Conservation (phyloP, 192 early-diverging fungal genomes). For the Coemansia sp. region DNA sequence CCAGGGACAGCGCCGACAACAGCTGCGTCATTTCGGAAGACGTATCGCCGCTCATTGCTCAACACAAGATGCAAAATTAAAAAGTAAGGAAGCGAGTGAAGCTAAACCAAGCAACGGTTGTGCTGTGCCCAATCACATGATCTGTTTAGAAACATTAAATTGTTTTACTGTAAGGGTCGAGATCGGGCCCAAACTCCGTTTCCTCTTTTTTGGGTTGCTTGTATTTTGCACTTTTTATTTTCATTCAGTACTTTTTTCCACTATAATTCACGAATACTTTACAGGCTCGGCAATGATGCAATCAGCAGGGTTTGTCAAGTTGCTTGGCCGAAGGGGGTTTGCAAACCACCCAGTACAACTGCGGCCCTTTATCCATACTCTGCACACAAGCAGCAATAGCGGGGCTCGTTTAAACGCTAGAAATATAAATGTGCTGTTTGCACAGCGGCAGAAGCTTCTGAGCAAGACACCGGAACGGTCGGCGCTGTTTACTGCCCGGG, state of each 20-base stretch:
- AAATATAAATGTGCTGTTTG: neutral
- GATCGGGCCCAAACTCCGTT: neutral
- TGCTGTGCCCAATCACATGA: no score
- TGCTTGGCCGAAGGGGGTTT: neutral
- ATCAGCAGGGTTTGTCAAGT: neutral
- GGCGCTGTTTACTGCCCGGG: slow-evolving; percentile 4
- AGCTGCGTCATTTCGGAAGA: slow-evolving; percentile 8
- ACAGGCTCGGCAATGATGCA: neutral
- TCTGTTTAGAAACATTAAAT: no score
- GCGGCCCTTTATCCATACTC: neutral
- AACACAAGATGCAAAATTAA: no score
- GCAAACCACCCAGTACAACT: neutral
- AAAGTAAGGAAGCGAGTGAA: no score
- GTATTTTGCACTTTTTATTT: neutral
- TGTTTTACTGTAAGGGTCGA: neutral
- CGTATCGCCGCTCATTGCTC: neutral
- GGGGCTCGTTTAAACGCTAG: neutral
- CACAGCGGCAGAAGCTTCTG: neutral
- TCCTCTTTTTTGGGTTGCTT: neutral
- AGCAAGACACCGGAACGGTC: neutral
- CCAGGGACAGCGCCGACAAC: slow-evolving; percentile 40
- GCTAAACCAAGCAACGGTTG: no score
- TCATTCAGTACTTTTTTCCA: neutral
- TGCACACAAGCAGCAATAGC: neutral
- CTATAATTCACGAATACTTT: neutral